These are phyloP conservation scores for Coriaria nepalensis DNA, from an alignment of 306 rosid genomes.

Conservation along the genomic window DNA sequence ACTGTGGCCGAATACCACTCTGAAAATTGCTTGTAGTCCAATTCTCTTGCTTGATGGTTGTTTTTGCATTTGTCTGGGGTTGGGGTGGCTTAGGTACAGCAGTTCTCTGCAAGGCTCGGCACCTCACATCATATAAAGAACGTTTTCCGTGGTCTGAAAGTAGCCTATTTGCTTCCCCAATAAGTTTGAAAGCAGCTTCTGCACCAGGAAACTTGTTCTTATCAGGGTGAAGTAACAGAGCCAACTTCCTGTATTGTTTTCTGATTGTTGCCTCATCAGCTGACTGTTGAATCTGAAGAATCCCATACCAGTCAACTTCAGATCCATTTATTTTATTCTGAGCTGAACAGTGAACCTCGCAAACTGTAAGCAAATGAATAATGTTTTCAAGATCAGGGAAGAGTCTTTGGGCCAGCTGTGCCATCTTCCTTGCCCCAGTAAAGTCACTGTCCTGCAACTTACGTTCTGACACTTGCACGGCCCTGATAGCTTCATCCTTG, in stretches of 20 bases:
- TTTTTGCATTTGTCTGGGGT: constrained; percentile 21
- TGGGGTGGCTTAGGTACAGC: constrained; percentile 24
- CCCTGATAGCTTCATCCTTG: constrained; percentile 75
- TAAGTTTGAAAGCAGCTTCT: constrained; percentile 83
- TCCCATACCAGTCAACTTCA: constrained; percentile 75
- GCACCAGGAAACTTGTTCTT: constrained; percentile 83
- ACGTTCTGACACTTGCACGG: constrained; percentile 55
- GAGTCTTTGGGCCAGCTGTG: constrained; percentile 44
- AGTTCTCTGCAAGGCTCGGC: constrained; percentile 16
- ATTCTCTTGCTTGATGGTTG: constrained; percentile 11
- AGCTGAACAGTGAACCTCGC: constrained; percentile 82
- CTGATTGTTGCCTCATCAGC: constrained; percentile 46
- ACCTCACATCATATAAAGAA: constrained; percentile 27
- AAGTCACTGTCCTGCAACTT: constrained; percentile 50
- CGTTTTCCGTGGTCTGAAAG: constrained; percentile 53
- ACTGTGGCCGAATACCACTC: constrained; percentile 25
- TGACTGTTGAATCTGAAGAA: constrained; percentile 41
- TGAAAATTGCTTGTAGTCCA: constrained; percentile 19
- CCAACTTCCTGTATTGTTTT: constrained; percentile 76
- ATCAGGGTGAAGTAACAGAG: constrained; percentile 84
- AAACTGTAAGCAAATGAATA: constrained; percentile 44
- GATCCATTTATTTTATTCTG: constrained; percentile 35
- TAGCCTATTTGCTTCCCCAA: constrained; percentile 72
- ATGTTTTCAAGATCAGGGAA: constrained; percentile 64
- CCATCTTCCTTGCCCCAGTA: constrained; percentile 62